Evolutionary conservation across 1,284 basidiomycete genomes (phyloP), one percentile per base, ranked within the genome.

Genomic region (Sporisorium scitamineum): DNA sequence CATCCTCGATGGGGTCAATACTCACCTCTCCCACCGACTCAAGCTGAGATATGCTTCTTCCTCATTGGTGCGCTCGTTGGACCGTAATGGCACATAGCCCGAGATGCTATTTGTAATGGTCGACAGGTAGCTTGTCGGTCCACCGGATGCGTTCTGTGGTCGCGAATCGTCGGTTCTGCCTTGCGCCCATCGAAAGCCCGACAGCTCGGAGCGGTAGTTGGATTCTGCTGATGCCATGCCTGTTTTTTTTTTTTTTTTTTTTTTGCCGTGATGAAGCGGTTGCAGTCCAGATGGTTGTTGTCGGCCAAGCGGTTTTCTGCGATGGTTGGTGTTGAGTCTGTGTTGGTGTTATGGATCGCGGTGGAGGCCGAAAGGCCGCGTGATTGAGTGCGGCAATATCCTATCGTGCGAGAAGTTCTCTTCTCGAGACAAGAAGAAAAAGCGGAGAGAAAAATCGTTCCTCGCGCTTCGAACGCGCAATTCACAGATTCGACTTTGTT

Each of bases 41-140:
- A 85, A 66, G 50, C 78, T 80, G n/a, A 85, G 67, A 88, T 92
- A 97, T 2, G 96, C 96, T 84, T 98, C 95, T 81, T 99, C 96
- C 86, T 99, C 96, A 84, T 95, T 95, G 37, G 92, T 92, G 44
- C 90, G 88, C 72, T 94, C 93, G 74, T 86, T 90, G 5, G 92
- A 93, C 26, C 94, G 89, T 64, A 98, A 87, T 0, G 97, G 96
- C 50, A 98, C 91, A 82, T 97, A 98, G n/a, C 87, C 88, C 10
- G 87, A 88, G 22, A 89, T 82, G 18, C 83, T 92, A 89, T 54
- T 92, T 90, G 80, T 85, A 50, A 76, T 81, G 54, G 80, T 82
- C n/a, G 77, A 79, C 0, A 79, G 67, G 29, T 72, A 78, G 69
- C 72, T 70, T 24, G 62, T 29, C 14, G 73, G 45, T 20, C 70